A percentile compares a stretch with the other conserved stretches of the same genome.
phyloP scores from a whole-genome alignment of 306 rosid genomes.

The Cucumis sativus region Cucumber_9930_V3 NC_026656.2:13473001-13473500 shows the following conservation, averaged over 20 bases:
- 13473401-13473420: background rate
- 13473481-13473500: no score
- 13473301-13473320: background rate
- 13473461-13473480: no score
- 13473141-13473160: background rate
- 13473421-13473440: background rate
- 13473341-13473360: background rate
- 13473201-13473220: background rate
- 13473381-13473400: background rate
- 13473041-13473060: background rate
- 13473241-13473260: slow-evolving; percentile 1
- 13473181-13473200: slow-evolving; percentile 32
- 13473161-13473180: slow-evolving; percentile 25
- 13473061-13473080: background rate
- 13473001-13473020: background rate
- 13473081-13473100: slow-evolving; percentile 21
- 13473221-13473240: slow-evolving; percentile 4
- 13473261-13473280: background rate
- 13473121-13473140: slow-evolving; percentile 9
- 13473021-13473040: background rate
- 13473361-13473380: background rate
- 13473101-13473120: slow-evolving; percentile 12
- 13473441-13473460: background rate
- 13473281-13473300: background rate
- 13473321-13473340: background rate